Percentiles rank a stretch among this genome's conserved stretches.
phyloP scores from a whole-genome alignment of 2,329 filamentous ascomycete genomes.

The Chaetothyriales sp. region DNA sequence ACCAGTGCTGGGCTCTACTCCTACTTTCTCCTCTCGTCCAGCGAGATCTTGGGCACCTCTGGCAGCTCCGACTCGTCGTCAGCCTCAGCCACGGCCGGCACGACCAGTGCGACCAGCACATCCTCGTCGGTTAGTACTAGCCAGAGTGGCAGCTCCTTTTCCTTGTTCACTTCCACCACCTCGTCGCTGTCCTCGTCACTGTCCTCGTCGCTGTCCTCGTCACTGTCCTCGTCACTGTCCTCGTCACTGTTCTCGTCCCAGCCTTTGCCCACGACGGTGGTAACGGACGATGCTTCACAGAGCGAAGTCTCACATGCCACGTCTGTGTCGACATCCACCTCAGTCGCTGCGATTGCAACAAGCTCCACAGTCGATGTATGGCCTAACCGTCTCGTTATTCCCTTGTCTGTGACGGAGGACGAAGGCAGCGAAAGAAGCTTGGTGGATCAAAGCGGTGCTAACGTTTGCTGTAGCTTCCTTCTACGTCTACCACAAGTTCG shows the following conservation, averaged over 20 bases:
- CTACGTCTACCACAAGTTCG: neutral
- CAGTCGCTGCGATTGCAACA: conserved; percentile 4
- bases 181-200: conserved; percentile 6
- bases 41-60: conserved; percentile 12
- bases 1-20: conserved; percentile 27
- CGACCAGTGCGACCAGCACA: conserved; percentile 18
- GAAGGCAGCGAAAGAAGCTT: neutral
- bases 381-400: neutral
- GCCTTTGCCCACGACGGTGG: neutral
- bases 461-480: neutral
- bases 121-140: conserved; percentile 19
- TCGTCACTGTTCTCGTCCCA: conserved; percentile 5
- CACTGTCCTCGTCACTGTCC: no score
- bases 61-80: conserved; percentile 7
- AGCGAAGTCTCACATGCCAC: conserved; percentile 10
- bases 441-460: neutral
- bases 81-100: neutral
- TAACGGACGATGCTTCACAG: conserved; percentile 14
- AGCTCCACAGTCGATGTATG: conserved; percentile 7
- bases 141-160: conserved; percentile 5
- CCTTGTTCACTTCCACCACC: conserved; percentile 5
- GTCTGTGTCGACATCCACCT: conserved; percentile 10
- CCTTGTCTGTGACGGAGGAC: neutral
- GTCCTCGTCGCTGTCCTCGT: conserved; percentile 5
- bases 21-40: conserved; percentile 27